Percentiles rank a stretch among this genome's conserved stretches.
Evolutionary conservation across 2,329 filamentous ascomycete species (phyloP).

Genomic region (Aspergillus arachidicola): DNA sequence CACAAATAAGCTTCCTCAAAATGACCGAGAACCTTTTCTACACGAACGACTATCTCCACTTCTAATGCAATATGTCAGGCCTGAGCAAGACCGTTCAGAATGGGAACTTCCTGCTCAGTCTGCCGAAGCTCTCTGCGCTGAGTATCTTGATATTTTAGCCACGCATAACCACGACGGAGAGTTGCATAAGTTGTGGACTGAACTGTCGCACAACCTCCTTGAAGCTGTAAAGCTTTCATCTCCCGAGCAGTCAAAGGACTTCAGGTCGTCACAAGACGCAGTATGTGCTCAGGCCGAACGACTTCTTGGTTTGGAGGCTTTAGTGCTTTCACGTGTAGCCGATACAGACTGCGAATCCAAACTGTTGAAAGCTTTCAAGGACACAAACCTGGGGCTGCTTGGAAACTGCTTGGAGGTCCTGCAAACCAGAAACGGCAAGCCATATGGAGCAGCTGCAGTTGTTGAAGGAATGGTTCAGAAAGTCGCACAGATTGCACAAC

Average conservation of each 20-base stretch:
- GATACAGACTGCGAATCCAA: constrained; percentile 27
- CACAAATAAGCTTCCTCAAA: constrained; percentile 49
- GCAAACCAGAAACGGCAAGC: constrained; percentile 62
- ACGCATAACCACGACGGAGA: constrained; percentile 49
- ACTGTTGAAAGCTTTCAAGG: constrained; percentile 39
- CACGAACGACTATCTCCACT: constrained; percentile 55
- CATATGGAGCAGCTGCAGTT: constrained; percentile 64
- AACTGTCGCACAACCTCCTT: constrained; percentile 63
- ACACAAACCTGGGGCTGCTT: constrained; percentile 44
- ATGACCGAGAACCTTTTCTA: constrained; percentile 51
- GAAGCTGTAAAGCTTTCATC: constrained; percentile 71
- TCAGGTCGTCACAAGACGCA: constrained; percentile 69
- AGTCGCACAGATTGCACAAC: constrained; percentile 44
- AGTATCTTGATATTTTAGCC: constrained; percentile 42
- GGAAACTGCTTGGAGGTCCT: constrained; percentile 54
- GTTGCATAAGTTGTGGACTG: constrained; percentile 63
- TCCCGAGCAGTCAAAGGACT: constrained; percentile 80
- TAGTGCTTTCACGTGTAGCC: constrained; percentile 34
- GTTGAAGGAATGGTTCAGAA: constrained; percentile 56
- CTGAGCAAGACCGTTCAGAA: constrained; percentile 46
- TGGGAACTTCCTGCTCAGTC: constrained; percentile 54
- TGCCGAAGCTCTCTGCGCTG: constrained; percentile 40
- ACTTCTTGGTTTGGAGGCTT: constrained; percentile 63
- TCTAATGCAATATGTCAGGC: constrained; percentile 56
- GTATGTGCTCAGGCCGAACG: constrained; percentile 68